These are phyloP conservation scores for Xylaria sp. DNA, from an alignment of 495 filamentous ascomycete species.

Conservation along the genomic window DNA sequence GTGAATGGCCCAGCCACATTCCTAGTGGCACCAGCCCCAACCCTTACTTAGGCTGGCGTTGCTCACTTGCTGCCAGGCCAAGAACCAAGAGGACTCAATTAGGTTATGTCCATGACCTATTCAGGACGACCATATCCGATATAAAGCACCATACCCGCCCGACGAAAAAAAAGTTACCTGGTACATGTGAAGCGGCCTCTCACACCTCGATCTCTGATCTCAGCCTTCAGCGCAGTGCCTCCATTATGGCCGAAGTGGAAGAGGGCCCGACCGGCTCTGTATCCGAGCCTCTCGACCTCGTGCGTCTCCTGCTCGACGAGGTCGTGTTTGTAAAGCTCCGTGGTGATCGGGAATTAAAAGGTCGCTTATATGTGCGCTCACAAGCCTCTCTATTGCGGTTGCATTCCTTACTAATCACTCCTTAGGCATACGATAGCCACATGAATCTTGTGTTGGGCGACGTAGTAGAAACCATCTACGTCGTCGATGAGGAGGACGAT, in stretches of 20 bases:
- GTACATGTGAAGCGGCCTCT: background rate
- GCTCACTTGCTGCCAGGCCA: background rate
- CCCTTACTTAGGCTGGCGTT: background rate
- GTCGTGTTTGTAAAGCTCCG: slow-evolving; percentile 96
- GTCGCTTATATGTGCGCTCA: slow-evolving; percentile 78
- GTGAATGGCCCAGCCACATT: background rate
- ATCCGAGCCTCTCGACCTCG: slow-evolving; percentile 91
- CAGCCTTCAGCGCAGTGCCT: background rate
- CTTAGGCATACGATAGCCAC: slow-evolving; percentile 94
- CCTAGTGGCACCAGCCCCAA: background rate
- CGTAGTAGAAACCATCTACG: slow-evolving; percentile 95
- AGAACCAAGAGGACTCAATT: background rate
- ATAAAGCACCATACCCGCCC: background rate
- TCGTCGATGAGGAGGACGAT: slow-evolving; percentile 89
- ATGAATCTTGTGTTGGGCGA: slow-evolving; percentile 98
- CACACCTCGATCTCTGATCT: background rate
- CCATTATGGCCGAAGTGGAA: slow-evolving; percentile 73
- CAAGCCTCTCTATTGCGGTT: slow-evolving; percentile 38
- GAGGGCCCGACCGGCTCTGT: slow-evolving; percentile 67
- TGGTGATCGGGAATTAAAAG: slow-evolving; percentile 94
- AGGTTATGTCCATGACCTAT: slow-evolving; percentile 8
- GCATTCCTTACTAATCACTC: slow-evolving; percentile 1
- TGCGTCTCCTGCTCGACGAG: slow-evolving; percentile 92
- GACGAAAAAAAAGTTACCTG: background rate
- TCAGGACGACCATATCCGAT: slow-evolving; percentile 12